phyloP scores from a whole-genome alignment of 768 basidiomycete species.

The Mycena kentingensis region DNA sequence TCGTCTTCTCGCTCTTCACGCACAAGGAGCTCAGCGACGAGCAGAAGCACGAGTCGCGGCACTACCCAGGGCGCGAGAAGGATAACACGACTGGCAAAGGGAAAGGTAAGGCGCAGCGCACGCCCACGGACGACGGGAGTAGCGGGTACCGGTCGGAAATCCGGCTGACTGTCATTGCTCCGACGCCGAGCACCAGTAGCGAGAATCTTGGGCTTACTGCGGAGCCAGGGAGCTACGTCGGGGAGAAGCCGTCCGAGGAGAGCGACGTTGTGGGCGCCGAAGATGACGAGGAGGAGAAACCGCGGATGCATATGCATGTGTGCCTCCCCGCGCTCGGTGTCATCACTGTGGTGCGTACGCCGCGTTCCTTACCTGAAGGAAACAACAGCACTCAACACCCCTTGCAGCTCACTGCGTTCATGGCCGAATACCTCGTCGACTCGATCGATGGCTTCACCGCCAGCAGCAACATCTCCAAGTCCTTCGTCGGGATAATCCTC shows the following conservation, averaged over 20 bases:
- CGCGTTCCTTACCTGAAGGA: background rate
- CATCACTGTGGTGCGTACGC: slow-evolving; percentile 8
- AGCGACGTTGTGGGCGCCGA: background rate
- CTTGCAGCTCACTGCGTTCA: slow-evolving; percentile 38
- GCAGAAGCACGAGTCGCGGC: no score
- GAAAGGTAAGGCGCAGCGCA: no score
- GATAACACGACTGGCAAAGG: no score
- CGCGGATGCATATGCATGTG: slow-evolving; percentile 12
- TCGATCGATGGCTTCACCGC: slow-evolving; percentile 63
- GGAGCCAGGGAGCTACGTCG: no score
- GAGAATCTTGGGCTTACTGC: no score
- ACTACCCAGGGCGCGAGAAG: no score
- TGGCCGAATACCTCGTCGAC: slow-evolving; percentile 53
- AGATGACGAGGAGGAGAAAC: background rate
- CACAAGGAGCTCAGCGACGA: no score
- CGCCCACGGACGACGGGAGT: no score
- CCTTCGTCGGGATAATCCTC: slow-evolving; percentile 65
- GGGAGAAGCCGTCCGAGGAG: no score
- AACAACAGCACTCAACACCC: background rate
- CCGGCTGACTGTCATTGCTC: no score
- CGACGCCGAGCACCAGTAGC: no score
- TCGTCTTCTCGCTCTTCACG: slow-evolving; percentile 60
- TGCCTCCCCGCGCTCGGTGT: slow-evolving; percentile 35
- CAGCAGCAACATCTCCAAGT: slow-evolving; percentile 48
- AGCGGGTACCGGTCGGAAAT: no score